Conservation (phyloP, 352 stramenopile genomes). For the Phytophthora citrophthora region DNA sequence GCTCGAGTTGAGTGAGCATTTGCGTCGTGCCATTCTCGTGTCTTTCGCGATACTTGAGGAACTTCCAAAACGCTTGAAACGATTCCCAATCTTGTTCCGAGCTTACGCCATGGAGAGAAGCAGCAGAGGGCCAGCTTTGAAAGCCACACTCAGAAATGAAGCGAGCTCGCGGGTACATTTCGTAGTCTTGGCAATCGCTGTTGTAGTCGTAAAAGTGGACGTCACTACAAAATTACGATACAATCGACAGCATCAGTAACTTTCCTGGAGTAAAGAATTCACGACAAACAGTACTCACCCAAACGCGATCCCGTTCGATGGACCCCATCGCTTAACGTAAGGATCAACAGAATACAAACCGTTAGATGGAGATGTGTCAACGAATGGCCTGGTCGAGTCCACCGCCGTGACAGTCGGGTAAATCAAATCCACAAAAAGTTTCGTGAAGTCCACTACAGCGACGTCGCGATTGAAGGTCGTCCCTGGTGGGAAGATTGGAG, state of each 20-base stretch:
- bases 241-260: conserved; percentile 1
- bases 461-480: conserved; percentile 77
- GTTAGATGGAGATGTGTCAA: conserved; percentile 90
- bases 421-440: conserved; percentile 83
- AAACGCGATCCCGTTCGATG: conserved; percentile 59
- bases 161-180: conserved; percentile 70
- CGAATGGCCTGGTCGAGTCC: conserved; percentile 69
- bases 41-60: conserved; percentile 83
- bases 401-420: conserved; percentile 55
- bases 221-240: conserved; percentile 45
- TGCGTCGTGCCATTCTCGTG: conserved; percentile 79
- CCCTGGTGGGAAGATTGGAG: conserved; percentile 56
- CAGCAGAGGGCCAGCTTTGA: conserved; percentile 75
- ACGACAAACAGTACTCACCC: conserved; percentile 41
- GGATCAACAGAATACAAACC: conserved; percentile 73
- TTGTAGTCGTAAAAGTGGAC: conserved; percentile 90
- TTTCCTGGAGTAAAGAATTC: not conserved
- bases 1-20: conserved; percentile 74
- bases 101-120: conserved; percentile 59
- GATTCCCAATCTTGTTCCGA: conserved; percentile 59
- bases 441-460: conserved; percentile 79
- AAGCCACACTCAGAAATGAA: conserved; percentile 92
- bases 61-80: conserved; percentile 74
- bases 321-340: conserved; percentile 87
- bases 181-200: conserved; percentile 75